These are phyloP conservation scores for Barnettozyma sucrosica DNA, from an alignment of 805 yeast species.

Conservation along the genomic window DNA sequence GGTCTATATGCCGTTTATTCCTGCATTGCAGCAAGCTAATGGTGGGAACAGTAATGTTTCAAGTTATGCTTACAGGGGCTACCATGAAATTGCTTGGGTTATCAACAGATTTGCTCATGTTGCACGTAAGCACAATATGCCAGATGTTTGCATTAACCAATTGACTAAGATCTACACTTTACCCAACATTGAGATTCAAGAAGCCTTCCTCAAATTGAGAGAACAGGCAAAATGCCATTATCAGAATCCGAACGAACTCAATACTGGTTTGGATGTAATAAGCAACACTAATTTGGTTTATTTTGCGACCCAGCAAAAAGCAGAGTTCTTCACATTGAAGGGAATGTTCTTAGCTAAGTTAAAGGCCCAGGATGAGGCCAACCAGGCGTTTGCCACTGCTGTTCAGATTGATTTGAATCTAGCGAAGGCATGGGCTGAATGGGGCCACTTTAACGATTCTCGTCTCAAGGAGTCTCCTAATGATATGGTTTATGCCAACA, in stretches of 20 bases:
- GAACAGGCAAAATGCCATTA: constrained; percentile 98
- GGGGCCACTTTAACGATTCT: constrained; percentile 95
- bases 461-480: constrained; percentile 78
- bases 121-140: constrained; percentile 93
- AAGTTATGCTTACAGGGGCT: constrained; percentile 95
- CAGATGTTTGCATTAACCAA: constrained; percentile 92
- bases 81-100: constrained; percentile 98
- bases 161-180: constrained; percentile 88
- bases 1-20: constrained; percentile 88
- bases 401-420: constrained; percentile 91
- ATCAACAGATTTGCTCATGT: constrained; percentile 97
- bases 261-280: constrained; percentile 94
- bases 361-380: constrained; percentile 89
- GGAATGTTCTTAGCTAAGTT: constrained; percentile 96
- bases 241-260: constrained; percentile 82
- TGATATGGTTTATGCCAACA: constrained; percentile 79
- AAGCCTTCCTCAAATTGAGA: constrained; percentile 88
- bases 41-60: constrained; percentile 68
- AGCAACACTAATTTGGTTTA: constrained; percentile 93
- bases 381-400: constrained; percentile 96
- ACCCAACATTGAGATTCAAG: constrained; percentile 97
- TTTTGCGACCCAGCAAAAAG: constrained; percentile 96
- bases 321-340: constrained; percentile 94
- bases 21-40: constrained; percentile 68
- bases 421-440: constrained; percentile 99